Evolutionary conservation across 306 rosid species (phyloP), one percentile per base, ranked within the genome.

Genomic region (Cicer chorassanicum): DNA sequence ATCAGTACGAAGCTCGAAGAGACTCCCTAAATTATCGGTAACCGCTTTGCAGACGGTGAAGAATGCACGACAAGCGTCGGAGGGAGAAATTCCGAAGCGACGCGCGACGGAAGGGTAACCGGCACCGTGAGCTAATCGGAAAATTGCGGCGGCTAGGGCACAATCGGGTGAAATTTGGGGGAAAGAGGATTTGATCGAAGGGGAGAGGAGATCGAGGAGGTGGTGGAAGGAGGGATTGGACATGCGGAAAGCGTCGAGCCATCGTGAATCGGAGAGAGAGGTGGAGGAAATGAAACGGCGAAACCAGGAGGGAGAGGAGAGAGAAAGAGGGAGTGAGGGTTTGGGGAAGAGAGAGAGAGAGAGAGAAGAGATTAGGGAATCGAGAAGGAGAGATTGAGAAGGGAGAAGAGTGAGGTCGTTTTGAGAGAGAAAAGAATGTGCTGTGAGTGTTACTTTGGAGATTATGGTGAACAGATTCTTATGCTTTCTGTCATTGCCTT

Each of bases 51-150:
- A 89, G 6, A 86, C 85, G 1, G 82, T 42, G 70, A 72, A 93
- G 65, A 90, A 90, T 3, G 90, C 87, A 0, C 89, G 90, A 71
- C 91, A 89, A 1, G 92, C 88, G 0, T 80, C 89, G 0, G 84
- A 8, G 0, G 90, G 89, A 48, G 76, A 65, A n/a, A 90, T 66
- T 19, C 85, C 88, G 55, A 90, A 93, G 8, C 91, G 82, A 13
- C 91, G 82, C 0, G 88, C 84, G 7, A 89, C 81, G 1, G 93
- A 83, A 11, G 76, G 24, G 69, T 93, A 93, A 60, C 81, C 9
- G 1, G 93, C 95, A 4, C 85, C 95, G 63, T 93, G 95, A 21
- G 97, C 91, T 65, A 93, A 62, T 68, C 95, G 91, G 80, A 80
- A 88, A 51, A 93, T 72, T 0, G 97, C 87, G 49, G 95, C 85